Evolutionary conservation across 1,284 basidiomycete genomes (phyloP).

Genomic region (Ustilago loliicola): DNA sequence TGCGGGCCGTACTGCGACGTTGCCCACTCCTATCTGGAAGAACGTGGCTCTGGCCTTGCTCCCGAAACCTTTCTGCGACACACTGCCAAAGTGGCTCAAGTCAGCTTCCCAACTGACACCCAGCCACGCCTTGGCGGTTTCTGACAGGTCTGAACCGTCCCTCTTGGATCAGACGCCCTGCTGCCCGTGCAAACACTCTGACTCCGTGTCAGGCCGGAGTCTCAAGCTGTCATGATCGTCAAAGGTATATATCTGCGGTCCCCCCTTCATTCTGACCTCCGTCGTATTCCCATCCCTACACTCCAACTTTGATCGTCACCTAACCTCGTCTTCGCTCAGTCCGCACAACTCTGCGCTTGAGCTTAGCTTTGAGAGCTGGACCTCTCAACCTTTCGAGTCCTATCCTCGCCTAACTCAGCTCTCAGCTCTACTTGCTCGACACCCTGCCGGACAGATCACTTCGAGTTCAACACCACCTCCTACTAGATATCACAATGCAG

Average conservation of each 20-base stretch:
- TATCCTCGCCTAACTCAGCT: conserved; percentile 3
- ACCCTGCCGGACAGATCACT: conserved; percentile 40
- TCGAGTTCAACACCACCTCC: neutral
- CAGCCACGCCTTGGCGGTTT: conserved; percentile 8
- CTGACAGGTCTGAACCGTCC: conserved; percentile 5
- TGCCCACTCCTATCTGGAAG: neutral
- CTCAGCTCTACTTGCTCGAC: conserved; percentile 2
- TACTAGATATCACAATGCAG: conserved; percentile 28
- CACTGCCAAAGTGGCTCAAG: neutral
- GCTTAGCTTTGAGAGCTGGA: conserved; percentile 37
- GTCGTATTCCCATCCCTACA: conserved; percentile 5
- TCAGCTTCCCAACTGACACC: neutral
- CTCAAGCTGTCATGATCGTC: neutral
- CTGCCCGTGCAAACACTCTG: neutral
- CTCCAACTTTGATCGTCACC: conserved; percentile 6
- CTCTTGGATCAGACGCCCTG: neutral
- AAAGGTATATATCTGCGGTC: conserved; percentile 17
- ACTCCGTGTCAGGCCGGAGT: neutral
- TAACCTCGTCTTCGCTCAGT: conserved; percentile 13
- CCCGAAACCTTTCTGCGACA: conserved; percentile 7
- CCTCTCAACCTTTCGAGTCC: conserved; percentile 18
- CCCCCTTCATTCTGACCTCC: neutral
- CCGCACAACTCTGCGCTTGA: conserved; percentile 17
- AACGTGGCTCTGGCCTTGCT: neutral
- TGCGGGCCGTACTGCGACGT: neutral